Evolutionary conservation across 2,329 filamentous ascomycete genomes (phyloP), one percentile per base, ranked within the genome.

Genomic region (Allantophomopsis cytisporea): DNA sequence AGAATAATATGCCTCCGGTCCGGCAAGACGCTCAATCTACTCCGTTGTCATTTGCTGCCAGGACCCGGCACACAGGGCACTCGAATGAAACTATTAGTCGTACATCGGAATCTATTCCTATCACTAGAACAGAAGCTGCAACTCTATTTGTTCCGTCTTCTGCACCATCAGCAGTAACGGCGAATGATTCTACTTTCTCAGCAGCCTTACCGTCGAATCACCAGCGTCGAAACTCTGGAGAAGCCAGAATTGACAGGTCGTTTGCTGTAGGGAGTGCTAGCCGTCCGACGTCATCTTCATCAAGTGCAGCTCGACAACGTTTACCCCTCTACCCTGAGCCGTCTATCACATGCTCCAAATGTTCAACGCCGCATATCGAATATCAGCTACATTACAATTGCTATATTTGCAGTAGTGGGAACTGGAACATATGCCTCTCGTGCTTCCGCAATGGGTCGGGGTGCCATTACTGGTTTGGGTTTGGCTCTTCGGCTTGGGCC

Each of bases 371-470:
- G 5, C 73, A 87, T 43, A 88, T 95, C 31, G 81, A 94, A 54
- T 86, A 94, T 49, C 76, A 85, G 7, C 62, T 94, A 2, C 85
- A 95, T 57, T 94, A 89, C 60, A 83, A 83, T 54, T 96, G 89
- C 58, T 58, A 62, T 2, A 65, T 67, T 37, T 95, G 89, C 57
- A 66, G 72, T 13, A 62, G 68, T 5, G 85, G 84, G 1, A 65
- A 73, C 36, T 94, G 80, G 66, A 81, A 88, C 54, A 65, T 95
- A 10, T 96, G 89, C 53, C 60, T 83, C 2, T 69, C 69, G 46
- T 96, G 89, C 61, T 95, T 93, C 56, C 77, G 85, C 20, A 56
- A 64, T 11, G 80, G 80, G 7, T 73, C 73, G 51, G 88, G 88
- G 10, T 96, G 89, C 55, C 66, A 76, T 14, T 75, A 91, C 54